A percentile compares a stretch with the other conserved stretches of the same genome.
These are phyloP conservation scores for Paraurostyla sp. DNA, from an alignment of 73 alveolate species.

Conservation along the genomic window DNA sequence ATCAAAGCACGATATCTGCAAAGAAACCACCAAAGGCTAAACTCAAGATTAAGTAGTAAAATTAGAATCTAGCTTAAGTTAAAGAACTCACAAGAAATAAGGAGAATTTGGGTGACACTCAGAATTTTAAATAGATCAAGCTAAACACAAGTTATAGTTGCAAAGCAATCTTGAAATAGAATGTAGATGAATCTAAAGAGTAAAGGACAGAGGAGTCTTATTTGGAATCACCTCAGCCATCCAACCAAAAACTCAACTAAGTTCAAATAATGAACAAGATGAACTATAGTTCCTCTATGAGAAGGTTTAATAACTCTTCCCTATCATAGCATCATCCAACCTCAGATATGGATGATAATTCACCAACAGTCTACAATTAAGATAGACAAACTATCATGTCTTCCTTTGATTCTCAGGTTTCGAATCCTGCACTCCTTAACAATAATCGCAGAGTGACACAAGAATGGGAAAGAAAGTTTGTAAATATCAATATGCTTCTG, in stretches of 20 bases:
- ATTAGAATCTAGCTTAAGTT: too few species aligned
- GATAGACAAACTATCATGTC: neutral
- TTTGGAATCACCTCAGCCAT: neutral
- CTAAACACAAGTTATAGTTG: constrained; percentile 33
- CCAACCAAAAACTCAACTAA: neutral
- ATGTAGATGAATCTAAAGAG: neutral
- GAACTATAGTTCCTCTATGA: neutral
- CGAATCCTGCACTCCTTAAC: constrained; percentile 15
- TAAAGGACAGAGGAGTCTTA: neutral
- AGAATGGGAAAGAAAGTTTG: constrained; percentile 51
- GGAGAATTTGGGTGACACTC: constrained; percentile 17
- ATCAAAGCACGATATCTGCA: constrained; percentile 21
- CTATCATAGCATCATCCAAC: neutral
- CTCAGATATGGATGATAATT: neutral
- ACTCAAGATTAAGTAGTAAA: neutral
- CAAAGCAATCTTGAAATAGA: constrained; percentile 7
- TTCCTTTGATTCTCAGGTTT: constrained; percentile 20
- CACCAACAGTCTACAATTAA: constrained; percentile 18
- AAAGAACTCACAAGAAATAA: too few species aligned
- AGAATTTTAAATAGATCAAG: constrained; percentile 3
- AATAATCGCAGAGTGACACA: constrained; percentile 4
- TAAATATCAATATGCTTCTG: constrained; percentile 25
- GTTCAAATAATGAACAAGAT: neutral
- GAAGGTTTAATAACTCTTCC: constrained; percentile 12
- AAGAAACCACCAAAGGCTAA: constrained; percentile 34